These are phyloP conservation scores for Boletus holoroseus DNA, from an alignment of 1,284 basidiomycete genomes.

Conservation along the genomic window DNA sequence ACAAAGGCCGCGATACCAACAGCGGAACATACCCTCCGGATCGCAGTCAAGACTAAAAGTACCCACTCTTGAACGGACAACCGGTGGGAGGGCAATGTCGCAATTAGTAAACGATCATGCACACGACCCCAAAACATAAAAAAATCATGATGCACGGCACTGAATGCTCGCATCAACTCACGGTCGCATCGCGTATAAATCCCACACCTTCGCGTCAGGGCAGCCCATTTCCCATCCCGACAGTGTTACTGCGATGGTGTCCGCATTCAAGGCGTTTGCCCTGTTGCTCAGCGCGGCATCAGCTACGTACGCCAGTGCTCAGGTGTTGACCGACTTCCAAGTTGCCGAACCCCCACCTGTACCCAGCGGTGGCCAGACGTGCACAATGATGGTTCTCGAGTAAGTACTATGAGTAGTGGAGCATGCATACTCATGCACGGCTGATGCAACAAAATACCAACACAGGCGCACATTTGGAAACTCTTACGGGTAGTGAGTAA, in stretches of 20 bases:
- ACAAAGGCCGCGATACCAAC: too few relatives aligned
- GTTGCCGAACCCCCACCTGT: conserved; percentile 65
- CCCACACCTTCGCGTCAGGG: neutral
- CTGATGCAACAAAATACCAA: neutral
- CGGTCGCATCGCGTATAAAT: conserved; percentile 1
- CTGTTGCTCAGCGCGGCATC: conserved; percentile 13
- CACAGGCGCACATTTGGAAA: conserved; percentile 63
- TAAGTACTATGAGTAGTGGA: conserved; percentile 35
- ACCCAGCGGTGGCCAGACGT: conserved; percentile 52
- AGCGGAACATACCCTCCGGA: too few relatives aligned
- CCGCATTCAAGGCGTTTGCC: conserved; percentile 7
- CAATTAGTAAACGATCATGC: neutral
- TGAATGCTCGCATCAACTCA: neutral
- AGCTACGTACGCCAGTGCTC: conserved; percentile 27
- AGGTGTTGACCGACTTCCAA: conserved; percentile 64
- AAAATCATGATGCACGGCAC: conserved; percentile 1
- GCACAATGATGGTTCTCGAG: conserved; percentile 62
- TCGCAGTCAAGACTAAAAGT: too few relatives aligned
- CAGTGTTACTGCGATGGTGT: conserved; percentile 13
- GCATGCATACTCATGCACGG: neutral
- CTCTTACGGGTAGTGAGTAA: conserved; percentile 59
- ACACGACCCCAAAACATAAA: neutral
- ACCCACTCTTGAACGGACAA: neutral
- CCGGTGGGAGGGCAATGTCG: neutral
- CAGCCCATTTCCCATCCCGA: neutral